These are phyloP conservation scores for Graphium sp. DNA, from an alignment of 2,329 filamentous ascomycete species.

Conservation along the genomic window DNA sequence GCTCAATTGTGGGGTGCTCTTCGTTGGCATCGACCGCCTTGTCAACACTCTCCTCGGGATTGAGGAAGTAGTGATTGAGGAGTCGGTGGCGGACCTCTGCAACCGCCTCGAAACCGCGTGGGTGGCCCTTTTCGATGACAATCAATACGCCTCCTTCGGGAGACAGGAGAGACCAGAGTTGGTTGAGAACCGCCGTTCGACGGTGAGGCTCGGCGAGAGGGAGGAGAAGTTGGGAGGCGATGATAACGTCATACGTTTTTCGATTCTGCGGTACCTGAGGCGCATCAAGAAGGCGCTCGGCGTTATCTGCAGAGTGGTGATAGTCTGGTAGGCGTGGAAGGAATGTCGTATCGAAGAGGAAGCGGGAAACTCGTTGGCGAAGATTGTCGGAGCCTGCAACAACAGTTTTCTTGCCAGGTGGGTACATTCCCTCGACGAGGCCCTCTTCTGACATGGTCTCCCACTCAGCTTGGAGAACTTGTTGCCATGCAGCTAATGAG, in stretches of 20 bases:
- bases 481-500: conserved; percentile 58
- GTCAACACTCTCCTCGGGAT: conserved; percentile 24
- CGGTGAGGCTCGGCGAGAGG: conserved; percentile 58
- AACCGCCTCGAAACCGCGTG: conserved; percentile 81
- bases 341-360: conserved; percentile 83
- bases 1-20: conserved; percentile 11
- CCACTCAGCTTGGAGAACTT: conserved; percentile 70
- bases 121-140: conserved; percentile 78
- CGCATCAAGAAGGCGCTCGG: conserved; percentile 41
- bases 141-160: conserved; percentile 76
- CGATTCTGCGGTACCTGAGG: conserved; percentile 35
- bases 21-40: conserved; percentile 20
- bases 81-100: conserved; percentile 70
- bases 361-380: conserved; percentile 54
- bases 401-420: conserved; percentile 62
- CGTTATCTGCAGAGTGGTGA: conserved; percentile 44
- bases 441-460: conserved; percentile 43
- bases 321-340: conserved; percentile 85
- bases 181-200: conserved; percentile 66
- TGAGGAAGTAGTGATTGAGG: conserved; percentile 56
- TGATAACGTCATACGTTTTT: conserved; percentile 78
- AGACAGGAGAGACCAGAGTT: conserved; percentile 75
- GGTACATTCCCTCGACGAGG: conserved; percentile 21
- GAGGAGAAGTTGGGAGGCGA: conserved; percentile 74
- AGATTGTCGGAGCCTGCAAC: conserved; percentile 61